These are phyloP conservation scores for Aspergillus arachidicola DNA, from an alignment of 2,329 filamentous ascomycete species.

Conservation along the genomic window DNA sequence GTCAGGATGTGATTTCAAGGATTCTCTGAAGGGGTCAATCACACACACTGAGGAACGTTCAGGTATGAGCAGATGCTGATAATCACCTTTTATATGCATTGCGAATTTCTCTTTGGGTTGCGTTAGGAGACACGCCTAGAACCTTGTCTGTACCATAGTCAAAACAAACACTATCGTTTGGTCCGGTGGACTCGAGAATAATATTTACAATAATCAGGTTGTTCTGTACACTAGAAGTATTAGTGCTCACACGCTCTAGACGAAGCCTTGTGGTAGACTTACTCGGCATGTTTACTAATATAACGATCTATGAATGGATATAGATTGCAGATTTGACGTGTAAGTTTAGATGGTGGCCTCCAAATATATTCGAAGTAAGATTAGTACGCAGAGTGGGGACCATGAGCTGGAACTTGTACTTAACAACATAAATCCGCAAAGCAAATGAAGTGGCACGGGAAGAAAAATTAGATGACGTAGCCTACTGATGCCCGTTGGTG, in stretches of 20 bases:
- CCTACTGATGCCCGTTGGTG: neutral
- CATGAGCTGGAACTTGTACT: neutral
- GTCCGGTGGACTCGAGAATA: neutral
- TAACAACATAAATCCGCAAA: neutral
- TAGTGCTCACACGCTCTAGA: neutral
- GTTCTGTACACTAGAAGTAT: conserved; percentile 20
- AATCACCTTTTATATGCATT: conserved; percentile 89
- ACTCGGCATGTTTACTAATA: conserved; percentile 2
- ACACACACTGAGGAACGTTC: conserved; percentile 7
- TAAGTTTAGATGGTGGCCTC: neutral
- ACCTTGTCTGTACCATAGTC: conserved; percentile 61
- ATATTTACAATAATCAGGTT: conserved; percentile 46
- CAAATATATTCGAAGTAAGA: neutral
- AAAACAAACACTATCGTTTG: conserved; percentile 1
- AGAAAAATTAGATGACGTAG: neutral
- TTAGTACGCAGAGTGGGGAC: neutral
- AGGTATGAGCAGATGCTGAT: neutral
- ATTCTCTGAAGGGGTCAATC: conserved; percentile 60
- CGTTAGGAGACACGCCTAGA: conserved; percentile 72
- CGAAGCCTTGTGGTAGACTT: neutral
- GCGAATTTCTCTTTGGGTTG: conserved; percentile 80
- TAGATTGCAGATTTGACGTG: neutral
- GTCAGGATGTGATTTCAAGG: conserved; percentile 90
- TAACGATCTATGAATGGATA: neutral
- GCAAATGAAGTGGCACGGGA: neutral